Percentiles rank a stretch among this genome's conserved stretches.
phyloP scores from a whole-genome alignment of 169 alveolate species.

The Eimeria sp. region DNA sequence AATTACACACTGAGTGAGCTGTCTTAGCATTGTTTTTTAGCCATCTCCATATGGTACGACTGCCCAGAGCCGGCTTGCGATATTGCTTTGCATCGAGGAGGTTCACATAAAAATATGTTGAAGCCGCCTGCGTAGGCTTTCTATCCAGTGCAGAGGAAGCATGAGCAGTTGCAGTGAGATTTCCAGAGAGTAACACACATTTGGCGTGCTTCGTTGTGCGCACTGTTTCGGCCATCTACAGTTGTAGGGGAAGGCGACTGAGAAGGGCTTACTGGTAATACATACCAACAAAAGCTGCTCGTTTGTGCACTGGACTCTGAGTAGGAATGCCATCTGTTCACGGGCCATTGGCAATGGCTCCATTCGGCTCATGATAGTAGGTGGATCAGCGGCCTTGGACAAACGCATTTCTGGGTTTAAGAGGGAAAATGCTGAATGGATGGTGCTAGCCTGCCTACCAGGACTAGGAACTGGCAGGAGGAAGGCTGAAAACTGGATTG shows the following conservation, averaged over 20 bases:
- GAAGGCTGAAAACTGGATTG: background rate
- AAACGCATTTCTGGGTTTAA: background rate
- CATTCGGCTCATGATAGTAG: background rate
- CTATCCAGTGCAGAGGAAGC: background rate
- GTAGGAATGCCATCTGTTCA: background rate
- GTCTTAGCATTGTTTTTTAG: background rate
- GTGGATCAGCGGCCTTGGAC: too few relatives aligned
- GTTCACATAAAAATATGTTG: background rate
- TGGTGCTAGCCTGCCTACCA: background rate
- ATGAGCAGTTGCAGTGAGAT: background rate
- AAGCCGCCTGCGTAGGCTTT: too few relatives aligned
- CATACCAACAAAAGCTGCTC: background rate
- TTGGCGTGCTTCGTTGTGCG: background rate
- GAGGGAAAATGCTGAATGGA: background rate
- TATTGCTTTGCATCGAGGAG: background rate
- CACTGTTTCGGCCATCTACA: background rate
- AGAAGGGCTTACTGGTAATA: too few relatives aligned
- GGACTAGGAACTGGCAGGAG: background rate
- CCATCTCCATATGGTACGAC: background rate
- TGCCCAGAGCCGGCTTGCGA: background rate
- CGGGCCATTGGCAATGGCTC: background rate
- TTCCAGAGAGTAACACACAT: background rate
- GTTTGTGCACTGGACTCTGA: background rate
- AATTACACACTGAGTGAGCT: background rate
- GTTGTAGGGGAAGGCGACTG: background rate